A percentile compares a stretch with the other conserved stretches of the same genome.
phyloP scores from a whole-genome alignment of 306 rosid genomes.

The Carpinus fangiana region DNA sequence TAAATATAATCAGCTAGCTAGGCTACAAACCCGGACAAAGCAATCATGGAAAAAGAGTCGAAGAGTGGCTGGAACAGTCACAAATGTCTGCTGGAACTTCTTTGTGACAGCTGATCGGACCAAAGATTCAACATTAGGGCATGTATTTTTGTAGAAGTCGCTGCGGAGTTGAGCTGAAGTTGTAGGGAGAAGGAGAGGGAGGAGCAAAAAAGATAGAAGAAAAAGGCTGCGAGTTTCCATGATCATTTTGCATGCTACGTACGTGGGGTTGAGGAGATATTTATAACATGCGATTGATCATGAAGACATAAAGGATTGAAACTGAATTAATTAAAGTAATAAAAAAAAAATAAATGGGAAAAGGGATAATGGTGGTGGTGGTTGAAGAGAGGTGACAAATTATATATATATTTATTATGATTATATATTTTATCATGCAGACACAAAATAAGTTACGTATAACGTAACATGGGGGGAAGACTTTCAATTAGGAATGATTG shows the following conservation, averaged over 20 bases:
- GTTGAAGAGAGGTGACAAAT: neutral
- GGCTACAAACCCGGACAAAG: conserved; percentile 36
- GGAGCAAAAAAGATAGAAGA: conserved; percentile 22
- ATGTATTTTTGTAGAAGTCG: conserved; percentile 34
- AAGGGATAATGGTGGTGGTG: neutral
- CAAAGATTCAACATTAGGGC: conserved; percentile 44
- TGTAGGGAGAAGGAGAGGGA: conserved; percentile 20
- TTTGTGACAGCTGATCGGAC: conserved; percentile 32
- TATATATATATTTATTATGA: neutral
- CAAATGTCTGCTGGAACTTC: conserved; percentile 47
- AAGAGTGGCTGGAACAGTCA: conserved; percentile 45
- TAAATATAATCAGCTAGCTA: too few species aligned
- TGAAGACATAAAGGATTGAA: neutral
- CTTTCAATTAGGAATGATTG: conserved; percentile 7
- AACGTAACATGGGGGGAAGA: neutral
- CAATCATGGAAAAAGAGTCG: conserved; percentile 49
- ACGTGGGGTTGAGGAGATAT: conserved; percentile 7
- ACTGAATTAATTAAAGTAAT: neutral
- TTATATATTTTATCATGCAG: conserved; percentile 20
- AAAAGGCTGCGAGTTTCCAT: conserved; percentile 33
- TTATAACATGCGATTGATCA: conserved; percentile 21
- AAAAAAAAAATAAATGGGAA: rapidly evolving
- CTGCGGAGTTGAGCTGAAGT: conserved; percentile 35
- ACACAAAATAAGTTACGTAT: neutral
- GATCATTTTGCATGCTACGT: neutral